Evolutionary conservation across 768 basidiomycete genomes (phyloP), one percentile per base, ranked within the genome.

Genomic region (Sutorius australiensis): DNA sequence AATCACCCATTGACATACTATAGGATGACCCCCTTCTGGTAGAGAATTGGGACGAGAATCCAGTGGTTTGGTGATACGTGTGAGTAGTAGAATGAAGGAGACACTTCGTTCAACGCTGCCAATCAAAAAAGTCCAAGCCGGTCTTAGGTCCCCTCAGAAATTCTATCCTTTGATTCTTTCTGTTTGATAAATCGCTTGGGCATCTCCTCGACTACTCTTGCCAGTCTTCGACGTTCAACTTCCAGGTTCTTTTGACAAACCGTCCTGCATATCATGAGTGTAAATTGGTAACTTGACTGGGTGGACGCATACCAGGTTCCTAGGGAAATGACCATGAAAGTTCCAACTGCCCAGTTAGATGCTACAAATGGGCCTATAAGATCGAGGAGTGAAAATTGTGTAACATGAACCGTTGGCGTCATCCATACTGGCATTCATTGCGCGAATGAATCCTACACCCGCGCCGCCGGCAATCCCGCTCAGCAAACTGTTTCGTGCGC

Each of bases 391-490:
- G 39, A 67, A 56, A 38, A 6, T 34, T 34, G 14, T 36, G 44
- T 16, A 34, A 16, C 24, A 24, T 42, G 14, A n/a, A 48, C 21
- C n/a, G n/a, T n/a, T n/a, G 43, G 37, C 51, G 6, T 46, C 12
- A 36, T 37, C 75, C 84, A 51, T 66, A 89, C 89, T 74, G 11
- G 81, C 70, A 61, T 79, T 79, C 61, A 90, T 68, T 3, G 82
- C 84, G 50, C 89, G 79, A 49, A 92, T 80, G 50, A 87, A 73
- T 17, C 90, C 91, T 50, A 92, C 79, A 1, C 88, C 90, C 1
- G 77, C 77, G 13, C 90, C 90, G 52, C 86, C 83, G n/a, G 83
- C 86, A 59, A 92, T 91, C 13, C 90, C 90, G 47, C 78, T 80
- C 58, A 92, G 70, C 34, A 92, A 70, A 63, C 86, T 86, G 54